Evolutionary conservation across 371 early-diverging fungal genomes (phyloP), one percentile per base, ranked within the genome.

Genomic region (Mortierella sp.): DNA sequence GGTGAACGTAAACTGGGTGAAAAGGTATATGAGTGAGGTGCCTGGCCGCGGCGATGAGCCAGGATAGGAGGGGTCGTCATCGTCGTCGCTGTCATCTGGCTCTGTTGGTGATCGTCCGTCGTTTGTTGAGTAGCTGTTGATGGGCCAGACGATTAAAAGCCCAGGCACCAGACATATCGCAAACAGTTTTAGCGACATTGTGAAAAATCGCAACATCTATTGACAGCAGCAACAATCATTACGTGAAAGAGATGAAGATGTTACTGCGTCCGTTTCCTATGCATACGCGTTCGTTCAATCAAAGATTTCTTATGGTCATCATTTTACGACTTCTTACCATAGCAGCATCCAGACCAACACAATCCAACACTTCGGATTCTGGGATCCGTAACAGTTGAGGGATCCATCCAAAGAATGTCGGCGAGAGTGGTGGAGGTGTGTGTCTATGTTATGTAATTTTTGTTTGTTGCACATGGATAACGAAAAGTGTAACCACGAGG

Each of bases 391-490:
- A 56, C 48, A 94, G 78, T 14, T 92, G 91, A 38, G 88, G 78
- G 74, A 94, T 91, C 94, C 94, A 94, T 29, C 92, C 93, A 81
- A 94, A 92, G 70, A 92, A 91, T 10, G 87, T 83, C 10, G 83
- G 70, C 4, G 92, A 90, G 14, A 94, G 76, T 51, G 80, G 75
- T 12, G 90, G 86, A 4, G 94, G 94, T 18, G 92, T 91, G 81
- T 92, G 90, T 79, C 94, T 93, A 77, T 21, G 10, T 6, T 24
- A 1, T 21, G 21, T 65, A 6, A 16, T 68, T 68, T 5, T 63
- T 63, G 35, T 63, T 63, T 27, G 29, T 65, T 65, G 65, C 38
- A 63, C 35, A 60, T 38, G 60, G 60, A 44, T 14, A 14, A 46
- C 12, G 48, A 41, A 38, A 8, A 56, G 41, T 38, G 63, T 44